A percentile compares a stretch with the other conserved stretches of the same genome.
Evolutionary conservation across 2,329 filamentous ascomycete species (phyloP).

Genomic region (Fusarium tricinctum): DNA sequence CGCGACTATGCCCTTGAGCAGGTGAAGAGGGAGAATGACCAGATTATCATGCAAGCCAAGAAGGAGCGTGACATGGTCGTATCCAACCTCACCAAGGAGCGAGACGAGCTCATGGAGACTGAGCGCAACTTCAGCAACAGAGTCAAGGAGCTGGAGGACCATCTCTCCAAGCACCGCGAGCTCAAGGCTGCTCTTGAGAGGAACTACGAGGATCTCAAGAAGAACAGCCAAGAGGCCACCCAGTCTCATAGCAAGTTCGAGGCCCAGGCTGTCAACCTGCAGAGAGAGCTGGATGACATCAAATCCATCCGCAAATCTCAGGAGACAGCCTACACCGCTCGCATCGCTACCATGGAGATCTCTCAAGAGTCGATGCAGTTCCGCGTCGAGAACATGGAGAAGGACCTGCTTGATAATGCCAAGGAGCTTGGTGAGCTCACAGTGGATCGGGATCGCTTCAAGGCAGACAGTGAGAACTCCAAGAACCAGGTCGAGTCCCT

Average conservation of each 20-base stretch:
- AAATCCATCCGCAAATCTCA: constrained; percentile 46
- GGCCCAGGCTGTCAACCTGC: constrained; percentile 48
- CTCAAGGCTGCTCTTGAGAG: constrained; percentile 46
- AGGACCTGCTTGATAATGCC: constrained; percentile 44
- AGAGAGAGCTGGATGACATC: constrained; percentile 47
- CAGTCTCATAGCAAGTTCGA: constrained; percentile 37
- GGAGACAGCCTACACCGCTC: constrained; percentile 47
- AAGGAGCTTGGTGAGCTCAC: constrained; percentile 46
- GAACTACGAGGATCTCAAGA: constrained; percentile 49
- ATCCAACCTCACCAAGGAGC: constrained; percentile 43
- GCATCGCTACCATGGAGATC: constrained; percentile 48
- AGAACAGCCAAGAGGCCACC: constrained; percentile 33
- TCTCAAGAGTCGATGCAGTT: constrained; percentile 49
- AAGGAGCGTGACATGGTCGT: constrained; percentile 42
- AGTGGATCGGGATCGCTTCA: constrained; percentile 44
- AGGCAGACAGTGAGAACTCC: constrained; percentile 35
- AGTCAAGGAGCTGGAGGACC: constrained; percentile 49
- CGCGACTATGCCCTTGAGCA: constrained; percentile 40
- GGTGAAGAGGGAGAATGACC: constrained; percentile 43
- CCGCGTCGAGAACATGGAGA: constrained; percentile 44
- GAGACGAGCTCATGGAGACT: constrained; percentile 44
- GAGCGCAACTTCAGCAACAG: constrained; percentile 42
- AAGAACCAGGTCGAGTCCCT: constrained; percentile 42
- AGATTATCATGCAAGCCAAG: constrained; percentile 38
- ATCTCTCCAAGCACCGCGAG: constrained; percentile 45